Evolutionary conservation across 2,329 filamentous ascomycete genomes (phyloP), one percentile per base, ranked within the genome.

Genomic region (Sclerotinia glacialis): DNA sequence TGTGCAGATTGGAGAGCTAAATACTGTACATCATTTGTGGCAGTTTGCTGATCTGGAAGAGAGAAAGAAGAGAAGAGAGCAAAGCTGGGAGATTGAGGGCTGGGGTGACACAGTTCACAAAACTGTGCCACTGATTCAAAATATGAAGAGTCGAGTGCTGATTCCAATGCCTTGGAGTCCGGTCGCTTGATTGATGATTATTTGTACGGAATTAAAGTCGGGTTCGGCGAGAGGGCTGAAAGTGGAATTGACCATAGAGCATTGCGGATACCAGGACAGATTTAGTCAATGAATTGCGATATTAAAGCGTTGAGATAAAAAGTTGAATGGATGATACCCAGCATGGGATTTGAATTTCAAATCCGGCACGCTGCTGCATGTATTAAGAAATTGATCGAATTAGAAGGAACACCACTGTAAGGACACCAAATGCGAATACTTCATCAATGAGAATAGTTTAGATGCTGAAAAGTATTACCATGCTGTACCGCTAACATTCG

Each of bases 101-200:
- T 99, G 95, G 95, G 92, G 91, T 63, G 92, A 97, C 76, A 97
- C 94, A 31, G 95, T 98, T 47, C 95, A 99, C 83, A 97, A 96
- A 85, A 99, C 95, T 1, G 95, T 99, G 56, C 95, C 95, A 42
- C 84, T 99, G 70, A 99, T 99, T 74, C 93, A 97, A 81, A 88
- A 83, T 67, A 99, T 99, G 95, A 92, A 95, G 85, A 96, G 92
- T 76, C 86, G 91, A 74, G 93, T 99, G 74, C 79, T 99, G 76
- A 89, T 98, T 69, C 92, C 95, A 16, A 93, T 97, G 89, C 91
- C 93, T 11, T 99, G 95, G 95, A 97, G 92, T 69, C 93, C 95
- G 5, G 92, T 97, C 68, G 89, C 89, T 60, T 60, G 58, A 60
- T 60, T 16, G 3, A 49, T 54, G 21, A 5, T 21, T 26, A 40